phyloP scores from a whole-genome alignment of 108 stramenopile species.

The Pinguiococcus pyrenoidosus region DNA sequence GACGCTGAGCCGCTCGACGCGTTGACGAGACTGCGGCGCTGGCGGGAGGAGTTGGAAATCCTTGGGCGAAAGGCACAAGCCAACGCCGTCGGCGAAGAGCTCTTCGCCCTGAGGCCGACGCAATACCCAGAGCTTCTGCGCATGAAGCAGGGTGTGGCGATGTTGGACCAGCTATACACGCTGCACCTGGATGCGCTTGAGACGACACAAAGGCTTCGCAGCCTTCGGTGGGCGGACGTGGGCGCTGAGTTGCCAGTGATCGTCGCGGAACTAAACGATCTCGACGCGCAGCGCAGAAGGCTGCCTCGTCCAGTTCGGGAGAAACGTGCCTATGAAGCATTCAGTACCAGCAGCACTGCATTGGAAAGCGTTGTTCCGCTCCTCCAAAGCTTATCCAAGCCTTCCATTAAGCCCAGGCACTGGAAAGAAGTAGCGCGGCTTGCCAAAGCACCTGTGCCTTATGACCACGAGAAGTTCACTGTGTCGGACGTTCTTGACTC shows the following conservation, averaged over 20 bases:
- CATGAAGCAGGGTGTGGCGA: constrained; percentile 40
- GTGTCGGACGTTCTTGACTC: constrained; percentile 30
- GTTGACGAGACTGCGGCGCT: constrained; percentile 38
- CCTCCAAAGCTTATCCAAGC: constrained; percentile 36
- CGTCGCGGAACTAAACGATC: no score
- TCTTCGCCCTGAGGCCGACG: constrained; percentile 43
- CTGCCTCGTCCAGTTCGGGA: no score
- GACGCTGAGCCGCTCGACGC: constrained; percentile 38
- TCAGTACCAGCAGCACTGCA: no score
- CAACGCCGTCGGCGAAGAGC: constrained; percentile 41
- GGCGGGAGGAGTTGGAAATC: constrained; percentile 41
- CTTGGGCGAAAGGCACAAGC: constrained; percentile 45
- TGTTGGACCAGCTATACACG: constrained; percentile 46
- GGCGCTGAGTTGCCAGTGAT: no score
- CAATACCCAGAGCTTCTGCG: constrained; percentile 33
- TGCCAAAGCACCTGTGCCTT: constrained; percentile 10
- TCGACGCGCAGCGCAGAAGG: no score
- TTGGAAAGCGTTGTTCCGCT: constrained; percentile 41
- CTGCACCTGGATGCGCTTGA: constrained; percentile 43
- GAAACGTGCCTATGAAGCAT: no score
- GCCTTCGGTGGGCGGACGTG: constrained; percentile 28
- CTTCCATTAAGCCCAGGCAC: constrained; percentile 41
- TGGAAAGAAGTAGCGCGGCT: constrained; percentile 36
- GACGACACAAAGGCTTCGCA: constrained; percentile 22
- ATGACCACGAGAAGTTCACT: constrained; percentile 24